Evolutionary conservation across 148 eudicot genomes (phyloP), one percentile per base, ranked within the genome.

Genomic region (Nyssa sinensis): DNA sequence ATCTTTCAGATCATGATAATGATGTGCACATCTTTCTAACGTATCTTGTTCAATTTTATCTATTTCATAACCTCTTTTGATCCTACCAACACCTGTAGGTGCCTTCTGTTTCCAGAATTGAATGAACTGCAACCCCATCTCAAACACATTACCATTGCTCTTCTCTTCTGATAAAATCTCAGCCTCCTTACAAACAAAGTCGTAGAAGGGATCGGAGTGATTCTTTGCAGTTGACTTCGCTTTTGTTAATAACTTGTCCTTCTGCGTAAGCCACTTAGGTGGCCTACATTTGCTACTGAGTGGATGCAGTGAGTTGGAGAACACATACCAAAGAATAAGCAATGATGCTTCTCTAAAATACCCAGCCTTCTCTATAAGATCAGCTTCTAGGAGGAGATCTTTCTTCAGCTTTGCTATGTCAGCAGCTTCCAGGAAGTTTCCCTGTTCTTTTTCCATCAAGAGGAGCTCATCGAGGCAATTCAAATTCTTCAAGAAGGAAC

Each of bases 11-110:
- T 76, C 81, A 49, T 83, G 21, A 37, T 75, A 82, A 64, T 83
- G 44, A 30, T 3, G 67, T 57, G 97, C 97, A 76, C 90, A 83
- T 12, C 86, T 84, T 73, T 89, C 92, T 11, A 91, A 79, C 55
- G 87, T 89, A 60, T 72, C 82, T 64, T 87, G 93, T 49, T 80
- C 87, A 29, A 84, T 75, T 70, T n/a, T 39, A 51, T 81, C 84
- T 4, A 89, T 62, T 44, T 80, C 84, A 17, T 57, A 72, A 60
- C 75, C 65, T 58, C 25, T 76, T 30, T 69, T 37, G 47, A 24
- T 27, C 8, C 66, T 16, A 21, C 3, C 62, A 49, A 69, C 32
- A 59, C 60, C 63, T 10, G 11, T 28, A 1, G 37, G 21, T 0
- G 77, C 76, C 27, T 84, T 65, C 25, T 76, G 84, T 78, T 91